Evolutionary conservation across 164 flowering plant genomes (phyloP), one percentile per base, ranked within the genome.

Genomic region (Malania oleifera): DNA sequence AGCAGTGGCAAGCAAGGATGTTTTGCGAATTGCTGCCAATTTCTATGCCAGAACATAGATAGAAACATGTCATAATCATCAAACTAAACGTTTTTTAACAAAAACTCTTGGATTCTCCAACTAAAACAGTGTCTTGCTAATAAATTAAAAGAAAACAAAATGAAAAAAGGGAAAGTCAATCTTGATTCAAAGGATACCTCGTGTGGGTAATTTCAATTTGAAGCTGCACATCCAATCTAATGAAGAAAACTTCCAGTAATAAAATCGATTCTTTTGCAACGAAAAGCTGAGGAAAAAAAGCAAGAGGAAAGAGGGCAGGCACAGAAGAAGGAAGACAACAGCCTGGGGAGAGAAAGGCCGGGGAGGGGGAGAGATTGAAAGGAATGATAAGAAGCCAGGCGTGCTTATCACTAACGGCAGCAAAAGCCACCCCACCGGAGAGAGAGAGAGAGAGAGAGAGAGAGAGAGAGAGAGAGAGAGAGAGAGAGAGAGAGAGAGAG

Each of bases 381-480:
- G 72, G 75, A 74, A 77, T 76, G 79, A 81, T 74, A 82, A 74
- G 63, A n/a, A 67, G 82, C 77, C 77, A 76, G 85, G 81, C 91
- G 91, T 83, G 92, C 80, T 70, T 68, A 78, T 79, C 86, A 82
- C 86, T 81, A 82, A 76, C 69, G 65, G 70, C 72, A 75, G 59
- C 62, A 60, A 59, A 66, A 70, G 68, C 25, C 17, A 54, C 64
- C 65, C 61, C 67, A 59, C 71, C 53, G 27, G 24, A 43, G 52
- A 34, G 19, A 50, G 58, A 50, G n/a, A n/a, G n/a, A n/a, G n/a
- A n/a, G n/a, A n/a, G n/a, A n/a, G n/a, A n/a, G n/a, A n/a, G n/a
- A n/a, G n/a, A n/a, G n/a, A n/a, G n/a, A n/a, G n/a, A n/a, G n/a
- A n/a, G n/a, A n/a, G n/a, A n/a, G n/a, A n/a, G n/a, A n/a, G n/a